Evolutionary conservation across 257 asterid genomes (phyloP).

Genomic region (Voacanga thouarsii): DNA sequence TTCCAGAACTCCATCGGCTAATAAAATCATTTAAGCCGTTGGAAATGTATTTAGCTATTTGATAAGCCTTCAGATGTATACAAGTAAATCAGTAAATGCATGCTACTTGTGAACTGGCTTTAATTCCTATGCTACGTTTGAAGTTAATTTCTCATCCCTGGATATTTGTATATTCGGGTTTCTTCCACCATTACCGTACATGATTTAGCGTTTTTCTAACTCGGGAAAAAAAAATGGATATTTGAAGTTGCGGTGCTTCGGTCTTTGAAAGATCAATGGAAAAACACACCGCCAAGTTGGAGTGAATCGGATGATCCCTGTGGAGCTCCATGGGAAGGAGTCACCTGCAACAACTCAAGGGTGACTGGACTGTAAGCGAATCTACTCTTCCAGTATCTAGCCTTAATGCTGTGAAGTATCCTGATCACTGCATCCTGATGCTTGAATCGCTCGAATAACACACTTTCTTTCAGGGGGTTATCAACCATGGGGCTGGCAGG

Average conservation of each 20-base stretch:
- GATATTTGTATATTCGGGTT: not conserved
- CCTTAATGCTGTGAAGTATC: not conserved
- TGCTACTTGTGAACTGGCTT: no score
- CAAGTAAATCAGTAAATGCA: no score
- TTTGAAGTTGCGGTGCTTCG: slow-evolving; percentile 74
- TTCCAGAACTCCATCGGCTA: not conserved
- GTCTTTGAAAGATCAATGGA: slow-evolving; percentile 78
- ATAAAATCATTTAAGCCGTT: no score
- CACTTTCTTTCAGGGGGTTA: slow-evolving; percentile 53
- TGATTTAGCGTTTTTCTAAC: not conserved
- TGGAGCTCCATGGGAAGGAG: slow-evolving; percentile 68
- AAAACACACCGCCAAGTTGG: slow-evolving; percentile 77
- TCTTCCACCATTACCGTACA: not conserved
- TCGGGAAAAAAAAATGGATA: not conserved
- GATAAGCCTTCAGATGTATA: no score
- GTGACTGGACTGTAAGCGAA: slow-evolving; percentile 64
- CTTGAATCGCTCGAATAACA: not conserved
- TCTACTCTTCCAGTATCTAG: not conserved
- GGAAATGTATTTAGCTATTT: no score
- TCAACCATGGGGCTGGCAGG: slow-evolving; percentile 86
- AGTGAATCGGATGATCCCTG: slow-evolving; percentile 76
- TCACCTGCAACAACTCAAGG: slow-evolving; percentile 67
- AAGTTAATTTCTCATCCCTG: no score
- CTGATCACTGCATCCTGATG: not conserved
- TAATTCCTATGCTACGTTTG: no score